Evolutionary conservation across 345 rosid genomes (phyloP), one percentile per base, ranked within the genome.

Genomic region (Lepidium sativum): DNA sequence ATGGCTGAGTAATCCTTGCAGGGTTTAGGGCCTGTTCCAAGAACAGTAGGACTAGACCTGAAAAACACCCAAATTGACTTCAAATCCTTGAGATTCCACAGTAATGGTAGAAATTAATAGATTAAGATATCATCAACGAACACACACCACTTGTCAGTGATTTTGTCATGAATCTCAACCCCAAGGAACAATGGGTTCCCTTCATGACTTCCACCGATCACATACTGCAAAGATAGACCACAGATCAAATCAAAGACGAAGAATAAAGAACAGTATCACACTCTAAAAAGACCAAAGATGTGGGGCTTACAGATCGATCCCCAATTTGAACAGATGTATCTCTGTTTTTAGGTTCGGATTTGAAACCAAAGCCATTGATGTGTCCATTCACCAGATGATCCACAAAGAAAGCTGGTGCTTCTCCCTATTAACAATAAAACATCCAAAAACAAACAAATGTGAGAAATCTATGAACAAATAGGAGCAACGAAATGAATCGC

Each of bases 31-130:
- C 76, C 78, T 17, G 80, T 61, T 40, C 97, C 97, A 69, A 83
- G 70, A 52, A 90, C 96, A 55, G 63, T 54, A 14, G 97, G 91
- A 72, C 51, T 68, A 47, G 79, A 73, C 86, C 99, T 94, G n/a
- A 16, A 77, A 56, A 38, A 62, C 27, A 49, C 58, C 16, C 33
- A 60, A 27, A 37, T 12, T 15, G 51, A 63, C 20, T 34, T 50
- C 33, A 53, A 42, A 67, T 63, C 49, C 71, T 63, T 17, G 42
- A 56, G 27, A 35, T 17, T 58, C 38, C 41, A 65, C 14, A 55
- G 9, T 29, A 27, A 55, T 21, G 61, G n/a, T 75, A 69, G 32
- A 62, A 29, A 64, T 29, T 9, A 14, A 6, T 10, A 32, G n/a
- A 42, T 40, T 17, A 72, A 43, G 2, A 16, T 4, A 38, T 39